Percentiles rank a stretch among this genome's conserved stretches.
These are phyloP conservation scores for Trypanosoma lewisi DNA, from an alignment of 208 protist genomes.

Conservation along the genomic window DNA sequence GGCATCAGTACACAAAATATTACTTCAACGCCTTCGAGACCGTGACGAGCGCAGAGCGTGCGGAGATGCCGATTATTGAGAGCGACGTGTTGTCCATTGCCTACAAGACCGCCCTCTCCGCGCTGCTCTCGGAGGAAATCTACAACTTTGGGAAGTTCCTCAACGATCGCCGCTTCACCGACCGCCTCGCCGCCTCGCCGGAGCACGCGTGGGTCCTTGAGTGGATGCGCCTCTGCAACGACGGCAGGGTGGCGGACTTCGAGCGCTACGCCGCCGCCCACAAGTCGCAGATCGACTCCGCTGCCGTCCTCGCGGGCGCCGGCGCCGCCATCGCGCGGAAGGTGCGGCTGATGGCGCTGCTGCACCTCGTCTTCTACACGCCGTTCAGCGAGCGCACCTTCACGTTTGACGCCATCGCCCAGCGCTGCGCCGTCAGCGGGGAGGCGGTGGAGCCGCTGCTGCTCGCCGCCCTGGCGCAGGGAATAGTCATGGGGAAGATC, in stretches of 20 bases:
- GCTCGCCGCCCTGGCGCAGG: conserved; percentile 92
- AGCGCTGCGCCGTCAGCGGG: conserved; percentile 59
- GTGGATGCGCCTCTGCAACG: conserved; percentile 75
- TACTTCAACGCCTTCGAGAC: conserved; percentile 87
- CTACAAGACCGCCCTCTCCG: conserved; percentile 71
- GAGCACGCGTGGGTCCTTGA: conserved; percentile 65
- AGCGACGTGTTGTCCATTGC: conserved; percentile 60
- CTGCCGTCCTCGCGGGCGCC: conserved; percentile 31
- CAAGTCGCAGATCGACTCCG: conserved; percentile 29
- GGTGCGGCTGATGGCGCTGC: conserved; percentile 93
- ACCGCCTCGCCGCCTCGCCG: conserved; percentile 20
- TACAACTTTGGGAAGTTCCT: conserved; percentile 90
- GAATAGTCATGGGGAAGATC: conserved; percentile 92
- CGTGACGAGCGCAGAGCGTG: conserved; percentile 68
- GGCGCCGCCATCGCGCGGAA: conserved; percentile 43
- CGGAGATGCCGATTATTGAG: conserved; percentile 66
- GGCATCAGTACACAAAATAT: conserved; percentile 72
- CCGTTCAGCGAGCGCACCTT: conserved; percentile 91
- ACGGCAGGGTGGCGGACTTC: conserved; percentile 74
- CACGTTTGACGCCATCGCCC: conserved; percentile 69
- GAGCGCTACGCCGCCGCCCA: conserved; percentile 55
- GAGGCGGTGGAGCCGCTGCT: conserved; percentile 92
- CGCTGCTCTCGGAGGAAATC: conserved; percentile 77
- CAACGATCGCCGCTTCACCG: conserved; percentile 48
- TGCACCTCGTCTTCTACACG: conserved; percentile 94